These are phyloP conservation scores for Sporothrix brunneoviolacea DNA, from an alignment of 2,329 filamentous ascomycete species.

Conservation along the genomic window DNA sequence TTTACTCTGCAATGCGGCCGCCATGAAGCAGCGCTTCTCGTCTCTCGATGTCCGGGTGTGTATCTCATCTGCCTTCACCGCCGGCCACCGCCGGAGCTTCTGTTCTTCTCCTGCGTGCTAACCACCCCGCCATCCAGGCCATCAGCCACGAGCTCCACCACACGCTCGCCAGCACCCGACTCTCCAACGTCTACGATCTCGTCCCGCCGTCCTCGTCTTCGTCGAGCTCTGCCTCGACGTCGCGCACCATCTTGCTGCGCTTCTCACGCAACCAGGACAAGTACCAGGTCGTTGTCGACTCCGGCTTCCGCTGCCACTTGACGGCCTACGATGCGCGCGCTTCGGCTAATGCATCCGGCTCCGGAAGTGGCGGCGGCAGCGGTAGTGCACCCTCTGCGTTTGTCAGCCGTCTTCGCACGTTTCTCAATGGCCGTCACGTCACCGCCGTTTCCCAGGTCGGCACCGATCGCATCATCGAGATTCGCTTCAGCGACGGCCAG, in stretches of 20 bases:
- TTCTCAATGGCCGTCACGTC: conserved; percentile 76
- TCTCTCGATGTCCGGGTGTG: conserved; percentile 50
- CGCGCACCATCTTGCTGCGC: conserved; percentile 91
- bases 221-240: conserved; percentile 29
- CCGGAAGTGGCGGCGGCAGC: conserved; percentile 1
- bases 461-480: conserved; percentile 86
- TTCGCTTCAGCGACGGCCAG: conserved; percentile 85
- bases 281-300: conserved; percentile 87
- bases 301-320: conserved; percentile 90
- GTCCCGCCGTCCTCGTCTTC: conserved; percentile 14
- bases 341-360: conserved; percentile 48
- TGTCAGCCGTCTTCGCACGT: conserved; percentile 77
- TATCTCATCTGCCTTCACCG: not conserved
- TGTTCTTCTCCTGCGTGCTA: not conserved
- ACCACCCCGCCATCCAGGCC: conserved; percentile 48
- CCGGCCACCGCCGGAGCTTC: not conserved
- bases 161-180: conserved; percentile 67
- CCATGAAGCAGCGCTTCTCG: conserved; percentile 54
- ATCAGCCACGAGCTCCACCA: conserved; percentile 87
- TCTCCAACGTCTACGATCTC: conserved; percentile 93
- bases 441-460: conserved; percentile 80
- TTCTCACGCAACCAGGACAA: conserved; percentile 85
- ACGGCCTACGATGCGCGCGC: conserved; percentile 78
- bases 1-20: not conserved
- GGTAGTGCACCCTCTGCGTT: conserved; percentile 67